Percentiles rank a stretch among this genome's conserved stretches.
phyloP scores from a whole-genome alignment of 306 rosid species.

The Medicago truncatula region MtrunA17r5.0-ANR NC_053049.1:34889501-34890000 shows the following conservation, averaged over 20 bases:
- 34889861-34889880: not conserved
- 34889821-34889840: too few relatives aligned
- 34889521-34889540: not conserved
- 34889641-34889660: not conserved
- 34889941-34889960: too few relatives aligned
- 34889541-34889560: slow-evolving; percentile 21
- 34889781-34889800: not conserved
- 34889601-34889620: too few relatives aligned
- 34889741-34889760: not conserved
- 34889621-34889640: slow-evolving; percentile 36
- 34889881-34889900: slow-evolving; percentile 13
- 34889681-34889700: slow-evolving; percentile 1
- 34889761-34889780: not conserved
- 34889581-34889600: not conserved
- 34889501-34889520: not conserved
- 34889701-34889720: not conserved
- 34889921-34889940: too few relatives aligned
- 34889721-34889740: too few relatives aligned
- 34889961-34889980: too few relatives aligned
- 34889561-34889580: slow-evolving; percentile 31
- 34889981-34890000: too few relatives aligned
- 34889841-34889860: too few relatives aligned
- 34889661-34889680: slow-evolving; percentile 37
- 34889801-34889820: not conserved
- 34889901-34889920: not conserved